A percentile compares a stretch with the other conserved stretches of the same genome.
Conservation (phyloP, 2,329 filamentous ascomycete genomes). For the Penicillium expansum region DNA sequence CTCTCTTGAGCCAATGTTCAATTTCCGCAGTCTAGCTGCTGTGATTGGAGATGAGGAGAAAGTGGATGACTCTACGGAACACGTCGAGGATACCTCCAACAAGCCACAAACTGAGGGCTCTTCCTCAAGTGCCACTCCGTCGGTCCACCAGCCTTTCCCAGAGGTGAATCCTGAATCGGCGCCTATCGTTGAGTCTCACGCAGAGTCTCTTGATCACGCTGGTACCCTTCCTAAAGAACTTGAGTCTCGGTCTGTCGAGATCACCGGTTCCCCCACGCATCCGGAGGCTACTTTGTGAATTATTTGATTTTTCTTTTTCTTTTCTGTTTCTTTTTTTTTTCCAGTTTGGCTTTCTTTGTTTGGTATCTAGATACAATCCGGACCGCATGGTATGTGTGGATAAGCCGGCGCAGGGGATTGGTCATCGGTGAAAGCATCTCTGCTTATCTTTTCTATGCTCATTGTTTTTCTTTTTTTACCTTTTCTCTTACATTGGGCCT, state of each 20-base stretch:
- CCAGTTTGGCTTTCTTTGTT: constrained; percentile 5
- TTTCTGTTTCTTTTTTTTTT: constrained; percentile 1
- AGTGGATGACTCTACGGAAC: constrained; percentile 34
- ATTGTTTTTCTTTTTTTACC: neutral
- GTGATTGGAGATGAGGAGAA: constrained; percentile 70
- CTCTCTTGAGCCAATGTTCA: constrained; percentile 77
- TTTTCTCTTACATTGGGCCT: neutral
- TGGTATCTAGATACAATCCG: constrained; percentile 7
- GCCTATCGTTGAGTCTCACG: constrained; percentile 9
- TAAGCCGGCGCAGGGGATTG: constrained; percentile 24
- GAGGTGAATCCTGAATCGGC: constrained; percentile 13
- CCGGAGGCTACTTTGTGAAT: constrained; percentile 30
- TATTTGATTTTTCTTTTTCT: constrained; percentile 2
- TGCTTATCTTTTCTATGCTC: constrained; percentile 6
- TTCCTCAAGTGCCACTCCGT: constrained; percentile 20
- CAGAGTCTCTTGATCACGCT: constrained; percentile 17
- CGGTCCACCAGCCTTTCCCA: constrained; percentile 12
- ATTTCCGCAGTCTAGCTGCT: constrained; percentile 81
- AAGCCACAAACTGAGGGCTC: constrained; percentile 24
- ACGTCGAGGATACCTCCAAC: constrained; percentile 37
- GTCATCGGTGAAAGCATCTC: constrained; percentile 13
- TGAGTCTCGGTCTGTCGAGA: constrained; percentile 38
- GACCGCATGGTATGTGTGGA: constrained; percentile 18
- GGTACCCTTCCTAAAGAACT: constrained; percentile 35
- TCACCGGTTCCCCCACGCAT: constrained; percentile 25